A percentile compares a stretch with the other conserved stretches of the same genome.
phyloP scores from a whole-genome alignment of 208 protist species.

The Polymyxa betae region DNA sequence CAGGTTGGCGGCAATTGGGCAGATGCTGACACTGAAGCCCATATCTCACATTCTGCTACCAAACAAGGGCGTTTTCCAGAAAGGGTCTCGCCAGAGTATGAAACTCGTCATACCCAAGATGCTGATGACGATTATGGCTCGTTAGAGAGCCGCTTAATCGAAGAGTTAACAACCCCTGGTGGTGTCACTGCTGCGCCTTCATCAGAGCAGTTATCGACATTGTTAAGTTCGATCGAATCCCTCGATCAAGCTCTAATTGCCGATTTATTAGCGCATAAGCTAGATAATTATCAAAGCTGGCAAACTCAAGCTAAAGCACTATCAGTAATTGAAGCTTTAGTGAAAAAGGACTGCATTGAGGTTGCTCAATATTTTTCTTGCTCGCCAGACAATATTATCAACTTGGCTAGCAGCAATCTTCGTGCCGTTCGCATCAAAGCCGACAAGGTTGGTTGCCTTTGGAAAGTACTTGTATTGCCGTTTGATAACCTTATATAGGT shows the following conservation, averaged over 20 bases:
- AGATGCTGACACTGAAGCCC: neutral
- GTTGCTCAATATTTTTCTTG: neutral
- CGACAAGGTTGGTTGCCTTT: conserved; percentile 32
- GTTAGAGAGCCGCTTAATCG: conserved; percentile 42
- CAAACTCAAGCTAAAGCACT: conserved; percentile 44
- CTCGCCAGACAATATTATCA: neutral
- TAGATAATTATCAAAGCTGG: neutral
- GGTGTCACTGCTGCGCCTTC: neutral
- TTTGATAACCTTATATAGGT: too few species aligned
- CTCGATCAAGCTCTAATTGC: neutral
- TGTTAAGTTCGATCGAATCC: neutral
- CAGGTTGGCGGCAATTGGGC: neutral
- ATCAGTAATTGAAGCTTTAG: neutral
- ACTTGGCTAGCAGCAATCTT: neutral
- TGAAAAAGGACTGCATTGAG: neutral
- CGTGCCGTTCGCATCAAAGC: neutral
- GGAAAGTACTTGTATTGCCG: too few species aligned
- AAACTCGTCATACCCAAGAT: neutral
- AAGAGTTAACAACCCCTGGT: neutral
- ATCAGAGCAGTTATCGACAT: neutral
- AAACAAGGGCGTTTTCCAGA: neutral
- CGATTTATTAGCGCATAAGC: neutral
- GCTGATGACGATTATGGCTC: neutral
- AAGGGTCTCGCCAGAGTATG: neutral
- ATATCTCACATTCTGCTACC: neutral